Evolutionary conservation across 1,284 basidiomycete species (phyloP).

Genomic region (Puccinia horiana): DNA sequence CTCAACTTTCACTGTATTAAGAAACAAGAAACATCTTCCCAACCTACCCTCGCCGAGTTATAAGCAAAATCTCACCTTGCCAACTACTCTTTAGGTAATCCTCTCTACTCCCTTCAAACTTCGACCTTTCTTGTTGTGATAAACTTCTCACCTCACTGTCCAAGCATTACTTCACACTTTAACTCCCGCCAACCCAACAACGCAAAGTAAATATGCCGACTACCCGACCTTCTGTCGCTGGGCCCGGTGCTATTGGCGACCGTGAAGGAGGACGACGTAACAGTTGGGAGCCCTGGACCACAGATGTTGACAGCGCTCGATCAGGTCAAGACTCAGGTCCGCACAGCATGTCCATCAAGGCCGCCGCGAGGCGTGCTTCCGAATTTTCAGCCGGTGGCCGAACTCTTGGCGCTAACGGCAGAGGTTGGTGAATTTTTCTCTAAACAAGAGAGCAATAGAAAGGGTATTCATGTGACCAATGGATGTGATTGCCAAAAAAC

Average conservation of each 20-base stretch:
- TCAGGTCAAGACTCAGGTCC: slow-evolving; percentile 5
- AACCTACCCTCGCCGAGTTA: background rate
- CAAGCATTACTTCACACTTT: background rate
- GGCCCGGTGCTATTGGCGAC: slow-evolving; percentile 50
- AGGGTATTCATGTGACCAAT: too few relatives aligned
- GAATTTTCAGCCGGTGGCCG: slow-evolving; percentile 37
- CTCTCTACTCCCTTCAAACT: background rate
- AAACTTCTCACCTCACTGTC: slow-evolving; percentile 2
- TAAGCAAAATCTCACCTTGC: background rate
- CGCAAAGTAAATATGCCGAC: slow-evolving; percentile 36
- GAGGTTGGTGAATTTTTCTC: slow-evolving; percentile 8
- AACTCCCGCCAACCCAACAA: background rate
- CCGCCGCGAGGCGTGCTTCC: slow-evolving; percentile 34
- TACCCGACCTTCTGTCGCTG: slow-evolving; percentile 45
- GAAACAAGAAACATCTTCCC: slow-evolving; percentile 5
- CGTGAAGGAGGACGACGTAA: slow-evolving; percentile 45
- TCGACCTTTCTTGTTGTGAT: slow-evolving; percentile 37
- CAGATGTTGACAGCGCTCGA: slow-evolving; percentile 34
- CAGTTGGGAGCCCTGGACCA: slow-evolving; percentile 49
- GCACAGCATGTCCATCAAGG: slow-evolving; percentile 28
- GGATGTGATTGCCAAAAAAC: too few relatives aligned
- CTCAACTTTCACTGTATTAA: slow-evolving; percentile 7
- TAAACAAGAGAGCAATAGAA: too few relatives aligned
- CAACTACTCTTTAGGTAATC: background rate
- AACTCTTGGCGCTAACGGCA: background rate